A percentile compares a stretch with the other conserved stretches of the same genome.
Evolutionary conservation across 1,284 basidiomycete species (phyloP).

Genomic region (Inonotus hispidus): DNA sequence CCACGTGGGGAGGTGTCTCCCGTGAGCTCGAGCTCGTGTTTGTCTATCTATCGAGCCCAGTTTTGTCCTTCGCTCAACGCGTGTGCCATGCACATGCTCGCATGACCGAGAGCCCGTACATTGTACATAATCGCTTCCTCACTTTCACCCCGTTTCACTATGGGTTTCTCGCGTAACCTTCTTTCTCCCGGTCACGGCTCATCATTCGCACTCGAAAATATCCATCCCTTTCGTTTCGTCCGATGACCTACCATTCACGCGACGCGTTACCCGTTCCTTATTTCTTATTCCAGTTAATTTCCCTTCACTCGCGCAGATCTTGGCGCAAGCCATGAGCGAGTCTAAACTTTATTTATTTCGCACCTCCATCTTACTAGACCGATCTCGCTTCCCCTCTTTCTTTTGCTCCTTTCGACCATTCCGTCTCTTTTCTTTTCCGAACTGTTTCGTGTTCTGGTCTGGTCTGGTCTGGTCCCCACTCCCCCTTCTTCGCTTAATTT

Average conservation of each 20-base stretch:
- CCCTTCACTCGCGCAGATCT: neutral
- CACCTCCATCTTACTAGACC: neutral
- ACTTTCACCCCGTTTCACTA: neutral
- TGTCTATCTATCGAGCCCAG: neutral
- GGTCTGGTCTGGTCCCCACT: neutral
- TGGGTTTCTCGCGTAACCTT: neutral
- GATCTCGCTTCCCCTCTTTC: neutral
- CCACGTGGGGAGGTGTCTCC: no score
- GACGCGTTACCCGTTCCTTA: no score
- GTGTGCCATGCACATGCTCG: neutral
- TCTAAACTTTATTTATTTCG: neutral
- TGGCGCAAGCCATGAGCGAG: neutral
- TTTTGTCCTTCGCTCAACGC: neutral
- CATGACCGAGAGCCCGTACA: neutral
- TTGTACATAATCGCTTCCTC: neutral
- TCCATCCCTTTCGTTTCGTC: neutral
- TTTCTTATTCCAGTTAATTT: neutral
- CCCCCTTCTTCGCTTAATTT: neutral
- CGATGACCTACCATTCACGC: neutral
- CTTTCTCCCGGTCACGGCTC: neutral
- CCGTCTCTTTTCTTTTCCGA: neutral
- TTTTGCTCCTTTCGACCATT: neutral
- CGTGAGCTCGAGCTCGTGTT: neutral
- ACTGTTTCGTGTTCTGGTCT: neutral
- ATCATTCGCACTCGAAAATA: neutral